A percentile compares a stretch with the other conserved stretches of the same genome.
Conservation (phyloP, 75 land plant genomes). For the Ceratopteris richardii region DNA sequence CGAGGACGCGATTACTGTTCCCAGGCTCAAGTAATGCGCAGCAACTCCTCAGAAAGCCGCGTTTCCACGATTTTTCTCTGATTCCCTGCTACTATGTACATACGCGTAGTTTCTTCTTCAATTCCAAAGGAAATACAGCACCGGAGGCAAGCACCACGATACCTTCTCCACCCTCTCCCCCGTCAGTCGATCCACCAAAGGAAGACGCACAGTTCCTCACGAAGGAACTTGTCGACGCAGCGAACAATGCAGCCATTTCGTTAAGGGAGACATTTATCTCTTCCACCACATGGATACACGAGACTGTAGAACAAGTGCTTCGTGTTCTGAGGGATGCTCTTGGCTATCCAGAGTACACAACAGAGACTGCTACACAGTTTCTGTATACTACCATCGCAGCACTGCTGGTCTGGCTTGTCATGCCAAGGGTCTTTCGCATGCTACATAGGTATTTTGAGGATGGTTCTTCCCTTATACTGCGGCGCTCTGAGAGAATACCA, state of each 20-base stretch:
- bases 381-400: conserved; percentile 20
- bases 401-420: conserved; percentile 65
- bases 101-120: too few relatives aligned
- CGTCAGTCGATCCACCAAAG: neutral
- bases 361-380: neutral
- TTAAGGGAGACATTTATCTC: neutral
- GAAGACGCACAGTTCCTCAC: neutral
- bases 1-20: too few relatives aligned
- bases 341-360: neutral
- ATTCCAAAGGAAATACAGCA: too few relatives aligned
- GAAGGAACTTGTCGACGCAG: neutral
- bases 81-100: too few relatives aligned
- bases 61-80: too few relatives aligned
- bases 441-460: conserved; percentile 54
- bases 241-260: neutral
- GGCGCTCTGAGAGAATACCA: conserved; percentile 31
- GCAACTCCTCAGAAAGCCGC: too few relatives aligned
- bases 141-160: too few relatives aligned
- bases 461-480: conserved; percentile 35
- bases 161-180: too few relatives aligned
- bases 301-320: neutral
- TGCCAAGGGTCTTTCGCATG: conserved; percentile 70
- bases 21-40: too few relatives aligned
- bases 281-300: neutral
- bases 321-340: neutral